phyloP scores from a whole-genome alignment of 1,284 basidiomycete species.

The Rhodofomes roseus region DNA sequence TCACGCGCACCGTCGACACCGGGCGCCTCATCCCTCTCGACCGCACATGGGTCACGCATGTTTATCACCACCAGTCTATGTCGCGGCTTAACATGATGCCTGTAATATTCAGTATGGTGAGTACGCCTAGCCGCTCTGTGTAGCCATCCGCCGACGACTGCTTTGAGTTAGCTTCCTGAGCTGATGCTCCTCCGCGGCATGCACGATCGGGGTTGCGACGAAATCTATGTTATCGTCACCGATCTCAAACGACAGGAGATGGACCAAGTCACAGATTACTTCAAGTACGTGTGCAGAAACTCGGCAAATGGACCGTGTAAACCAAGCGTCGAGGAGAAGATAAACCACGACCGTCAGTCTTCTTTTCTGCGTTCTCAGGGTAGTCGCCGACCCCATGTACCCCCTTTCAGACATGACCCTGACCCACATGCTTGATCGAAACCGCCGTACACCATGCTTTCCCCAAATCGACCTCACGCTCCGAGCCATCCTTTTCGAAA shows the following conservation, averaged over 20 bases:
- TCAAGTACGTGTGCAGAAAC: conserved; percentile 63
- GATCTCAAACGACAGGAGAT: conserved; percentile 72
- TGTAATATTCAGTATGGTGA: conserved; percentile 73
- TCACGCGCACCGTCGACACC: conserved; percentile 71
- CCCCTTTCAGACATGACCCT: conserved; percentile 54
- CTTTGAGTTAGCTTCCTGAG: conserved; percentile 54
- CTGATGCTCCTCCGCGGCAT: conserved; percentile 73
- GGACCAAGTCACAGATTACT: conserved; percentile 73
- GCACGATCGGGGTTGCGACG: conserved; percentile 73
- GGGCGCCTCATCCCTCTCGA: conserved; percentile 71
- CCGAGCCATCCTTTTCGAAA: conserved; percentile 68
- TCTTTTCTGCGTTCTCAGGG: neutral
- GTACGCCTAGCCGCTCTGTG: conserved; percentile 9
- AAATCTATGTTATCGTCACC: conserved; percentile 71
- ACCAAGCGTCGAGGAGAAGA: conserved; percentile 58
- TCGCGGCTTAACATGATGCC: conserved; percentile 71
- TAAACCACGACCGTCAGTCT: conserved; percentile 56
- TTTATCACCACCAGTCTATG: conserved; percentile 72
- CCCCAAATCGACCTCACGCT: conserved; percentile 73
- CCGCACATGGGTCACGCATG: conserved; percentile 74
- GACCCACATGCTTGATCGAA: conserved; percentile 57
- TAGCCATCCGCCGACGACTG: neutral
- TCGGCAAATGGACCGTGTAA: conserved; percentile 59
- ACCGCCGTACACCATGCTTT: conserved; percentile 68
- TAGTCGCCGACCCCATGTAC: conserved; percentile 2